Evolutionary conservation across 2,329 filamentous ascomycete species (phyloP), one percentile per base, ranked within the genome.

Genomic region (Trichoderma sp.): DNA sequence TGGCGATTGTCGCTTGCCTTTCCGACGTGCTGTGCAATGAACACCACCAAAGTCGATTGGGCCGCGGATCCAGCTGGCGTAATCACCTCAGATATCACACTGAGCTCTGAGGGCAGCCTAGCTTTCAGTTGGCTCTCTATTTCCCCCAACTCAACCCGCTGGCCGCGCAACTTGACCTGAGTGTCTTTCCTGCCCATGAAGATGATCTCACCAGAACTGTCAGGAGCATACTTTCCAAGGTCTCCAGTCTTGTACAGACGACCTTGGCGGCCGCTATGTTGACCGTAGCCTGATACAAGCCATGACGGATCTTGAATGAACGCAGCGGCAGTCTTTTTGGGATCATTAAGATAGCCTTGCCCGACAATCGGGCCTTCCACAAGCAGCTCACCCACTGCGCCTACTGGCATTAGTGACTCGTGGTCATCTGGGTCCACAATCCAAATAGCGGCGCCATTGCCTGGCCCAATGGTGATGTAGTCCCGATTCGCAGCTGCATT

Each of bases 331-430:
- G 87, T 84, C 65, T 77, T 78, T 5, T 64, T 71, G 0, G 80
- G 29, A 29, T 83, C 79, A 68, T 88, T 86, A 16, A 89, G 80
- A 76, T 90, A 91, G 35, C 88, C 87, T 60, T 84, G 81, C 16
- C 85, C 87, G 11, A 90, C 84, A 2, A 86, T 83, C 1, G 88
- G 88, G 0, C 86, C 85, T 75, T 84, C 84, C 24, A 87, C 75
- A 3, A 83, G 76, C 16, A 85, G 78, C 72, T 86, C 84, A 3
- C 83, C 83, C 1, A 80, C 66, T 7, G 60, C 74, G 1, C 82
- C 83, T n/a, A 77, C 31, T 2, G 78, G 45, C 77, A 72, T 7
- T 35, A 76, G 59, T 75, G 29, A 38, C 14, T 76, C 38, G 69
- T 74, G 66, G 50, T 82, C 77, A 11, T 78, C 73, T 1, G 78